Percentiles rank a stretch among this genome's conserved stretches.
Conservation (phyloP, 495 filamentous ascomycete genomes). For the Penicillium arizonense region DNA sequence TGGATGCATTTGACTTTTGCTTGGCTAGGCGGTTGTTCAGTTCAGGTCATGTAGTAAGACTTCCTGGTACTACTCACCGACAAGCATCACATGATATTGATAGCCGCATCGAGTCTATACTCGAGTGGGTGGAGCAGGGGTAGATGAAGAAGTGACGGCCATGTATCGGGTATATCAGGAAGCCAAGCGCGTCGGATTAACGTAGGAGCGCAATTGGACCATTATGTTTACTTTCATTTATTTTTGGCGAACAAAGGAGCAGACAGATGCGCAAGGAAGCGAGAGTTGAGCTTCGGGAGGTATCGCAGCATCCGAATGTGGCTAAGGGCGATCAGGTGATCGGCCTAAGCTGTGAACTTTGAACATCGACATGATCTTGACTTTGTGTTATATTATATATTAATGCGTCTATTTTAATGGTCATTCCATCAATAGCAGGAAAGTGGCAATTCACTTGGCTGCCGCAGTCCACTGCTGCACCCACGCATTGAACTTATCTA, state of each 20-base stretch:
- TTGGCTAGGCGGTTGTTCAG: conserved; percentile 18
- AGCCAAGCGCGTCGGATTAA: conserved; percentile 1
- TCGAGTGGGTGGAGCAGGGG: neutral
- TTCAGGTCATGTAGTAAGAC: neutral
- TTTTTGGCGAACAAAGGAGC: neutral
- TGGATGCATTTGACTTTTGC: conserved; percentile 46
- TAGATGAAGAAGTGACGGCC: neutral
- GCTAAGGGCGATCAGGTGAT: conserved; percentile 8
- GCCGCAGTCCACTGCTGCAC: conserved; percentile 26
- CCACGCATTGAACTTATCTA: conserved; percentile 35
- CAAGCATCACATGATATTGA: conserved; percentile 45
- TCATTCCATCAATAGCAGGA: conserved; percentile 3
- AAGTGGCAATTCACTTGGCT: conserved; percentile 6
- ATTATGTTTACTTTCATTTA: neutral
- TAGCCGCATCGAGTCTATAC: conserved; percentile 31
- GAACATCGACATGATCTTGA: neutral
- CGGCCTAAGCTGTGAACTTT: neutral
- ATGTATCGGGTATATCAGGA: neutral
- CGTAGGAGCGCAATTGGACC: neutral
- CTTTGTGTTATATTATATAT: conserved; percentile 5
- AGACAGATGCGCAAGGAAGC: neutral
- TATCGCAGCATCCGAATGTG: neutral
- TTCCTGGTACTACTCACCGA: conserved; percentile 23
- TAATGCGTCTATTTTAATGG: conserved; percentile 4
- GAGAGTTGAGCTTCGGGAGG: neutral